Evolutionary conservation across 257 asterid species (phyloP), one percentile per base, ranked within the genome.

Genomic region (Salvia rosmarinus): DNA sequence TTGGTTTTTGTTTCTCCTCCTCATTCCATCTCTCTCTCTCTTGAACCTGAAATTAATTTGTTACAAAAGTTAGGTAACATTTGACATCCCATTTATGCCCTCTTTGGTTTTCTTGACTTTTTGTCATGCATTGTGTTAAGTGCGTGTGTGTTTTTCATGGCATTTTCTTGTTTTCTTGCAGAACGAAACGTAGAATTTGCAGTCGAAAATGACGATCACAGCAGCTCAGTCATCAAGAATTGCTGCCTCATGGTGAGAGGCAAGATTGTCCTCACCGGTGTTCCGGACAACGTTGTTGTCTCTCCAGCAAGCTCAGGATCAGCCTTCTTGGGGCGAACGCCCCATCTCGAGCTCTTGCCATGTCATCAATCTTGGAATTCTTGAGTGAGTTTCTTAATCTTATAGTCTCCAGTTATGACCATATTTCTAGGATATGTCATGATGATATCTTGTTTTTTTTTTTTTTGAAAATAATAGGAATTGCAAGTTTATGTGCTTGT

Each of bases 281-380:
- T 88, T 19, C 89, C 86, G 0, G 25, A 49, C n/a, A 84, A 82
- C 64, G 64, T 88, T 20, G 80, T 80, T 35, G 68, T 85, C 50
- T 50, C 85, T 13, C 87, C 91, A 0, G 60, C 71, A 1, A 75
- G 43, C 66, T 81, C 83, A 0, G 75, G 83, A 25, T 81, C 91
- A 1, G 88, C 91, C 64, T 88, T 82, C 44, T 0, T 88, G 23
- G 91, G 39, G 91, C 89, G 13, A 60, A 32, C 6, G 75, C 89
- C 4, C 52, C 0, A 52, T 9, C 5, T 63, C 63, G 20, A 83
- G 87, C 58, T 79, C 83, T 54, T 78, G 71, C 54, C 93, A 82
- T 67, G 81, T 85, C n/a, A 83, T 87, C 74, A 54, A 35, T 67
- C 82, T 87, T 61, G 94, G 94, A 57, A 60, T 78, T 69, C 90